A percentile compares a stretch with the other conserved stretches of the same genome.
phyloP scores from a whole-genome alignment of 2,329 filamentous ascomycete species.

The Apiospora kogelbergensis region DNA sequence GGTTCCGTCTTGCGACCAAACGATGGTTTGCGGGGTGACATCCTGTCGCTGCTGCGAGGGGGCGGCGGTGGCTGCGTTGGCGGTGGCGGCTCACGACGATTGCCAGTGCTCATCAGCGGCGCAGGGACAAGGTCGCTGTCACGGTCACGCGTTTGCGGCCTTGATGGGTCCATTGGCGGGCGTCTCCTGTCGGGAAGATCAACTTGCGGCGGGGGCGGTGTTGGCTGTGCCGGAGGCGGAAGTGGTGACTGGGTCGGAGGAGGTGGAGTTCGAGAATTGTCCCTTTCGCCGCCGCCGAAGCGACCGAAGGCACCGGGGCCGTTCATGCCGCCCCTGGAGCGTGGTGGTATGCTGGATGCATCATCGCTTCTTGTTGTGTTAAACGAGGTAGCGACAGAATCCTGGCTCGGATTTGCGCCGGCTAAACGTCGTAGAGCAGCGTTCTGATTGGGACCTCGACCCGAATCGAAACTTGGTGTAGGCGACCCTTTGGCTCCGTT shows the following conservation, averaged over 20 bases:
- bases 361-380: conserved; percentile 51
- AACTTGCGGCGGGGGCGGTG: conserved; percentile 37
- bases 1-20: conserved; percentile 31
- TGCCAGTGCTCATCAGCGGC: conserved; percentile 53
- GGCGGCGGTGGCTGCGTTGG: conserved; percentile 35
- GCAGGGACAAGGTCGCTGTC: conserved; percentile 59
- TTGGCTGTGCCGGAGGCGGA: conserved; percentile 19
- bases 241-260: conserved; percentile 27
- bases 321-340: conserved; percentile 51
- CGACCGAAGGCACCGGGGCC: conserved; percentile 39
- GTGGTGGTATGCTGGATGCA: conserved; percentile 47
- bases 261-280: conserved; percentile 19
- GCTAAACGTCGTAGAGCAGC: conserved; percentile 46
- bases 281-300: conserved; percentile 26
- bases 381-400: conserved; percentile 52
- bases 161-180: conserved; percentile 63
- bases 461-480: conserved; percentile 52
- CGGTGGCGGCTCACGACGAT: conserved; percentile 45
- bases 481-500: conserved; percentile 47
- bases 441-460: conserved; percentile 39
- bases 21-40: conserved; percentile 46
- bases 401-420: conserved; percentile 56
- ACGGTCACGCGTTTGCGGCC: conserved; percentile 46
- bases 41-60: conserved; percentile 52
- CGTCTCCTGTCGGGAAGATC: conserved; percentile 63